phyloP scores from a whole-genome alignment of 2,329 filamentous ascomycete species.

The Biscogniauxia sp. region DNA sequence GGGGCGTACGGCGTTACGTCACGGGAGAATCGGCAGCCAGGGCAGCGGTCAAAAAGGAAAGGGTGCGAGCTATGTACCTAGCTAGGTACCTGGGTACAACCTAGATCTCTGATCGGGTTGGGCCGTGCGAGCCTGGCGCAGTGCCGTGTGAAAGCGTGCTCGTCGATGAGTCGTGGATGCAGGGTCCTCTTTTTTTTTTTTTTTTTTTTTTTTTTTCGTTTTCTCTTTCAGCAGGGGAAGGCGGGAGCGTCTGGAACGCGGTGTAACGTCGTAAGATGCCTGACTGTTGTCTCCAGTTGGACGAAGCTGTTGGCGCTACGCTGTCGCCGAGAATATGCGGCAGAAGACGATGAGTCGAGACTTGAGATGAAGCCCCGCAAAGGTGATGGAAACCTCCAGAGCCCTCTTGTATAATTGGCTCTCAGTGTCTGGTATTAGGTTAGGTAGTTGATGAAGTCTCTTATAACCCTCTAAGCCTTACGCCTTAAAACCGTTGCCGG shows the following conservation, averaged over 20 bases:
- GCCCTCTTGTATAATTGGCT: not conserved
- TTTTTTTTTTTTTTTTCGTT: not conserved
- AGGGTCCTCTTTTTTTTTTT: constrained; percentile 11
- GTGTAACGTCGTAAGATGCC: not conserved
- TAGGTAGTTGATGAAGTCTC: too few relatives aligned
- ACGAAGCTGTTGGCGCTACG: not conserved
- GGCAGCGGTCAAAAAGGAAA: not conserved
- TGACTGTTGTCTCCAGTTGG: not conserved
- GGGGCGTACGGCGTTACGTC: constrained; percentile 22
- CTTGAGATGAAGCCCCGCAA: not conserved
- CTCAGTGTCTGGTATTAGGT: too few relatives aligned
- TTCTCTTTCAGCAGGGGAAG: not conserved
- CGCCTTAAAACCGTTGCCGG: too few relatives aligned
- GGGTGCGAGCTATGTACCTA: not conserved
- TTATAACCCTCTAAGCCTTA: not conserved
- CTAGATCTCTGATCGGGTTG: constrained; percentile 11
- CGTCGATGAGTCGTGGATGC: constrained; percentile 4
- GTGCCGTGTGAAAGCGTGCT: not conserved
- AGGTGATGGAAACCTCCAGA: not conserved
- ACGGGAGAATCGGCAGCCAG: constrained; percentile 4
- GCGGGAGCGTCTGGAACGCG: not conserved
- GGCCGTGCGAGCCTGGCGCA: constrained; percentile 5
- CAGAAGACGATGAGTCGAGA: not conserved
- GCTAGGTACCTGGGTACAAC: too few relatives aligned
- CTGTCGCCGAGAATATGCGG: not conserved